Conservation (phyloP, 345 rosid genomes). For the Rhizophora mangle region DNA sequence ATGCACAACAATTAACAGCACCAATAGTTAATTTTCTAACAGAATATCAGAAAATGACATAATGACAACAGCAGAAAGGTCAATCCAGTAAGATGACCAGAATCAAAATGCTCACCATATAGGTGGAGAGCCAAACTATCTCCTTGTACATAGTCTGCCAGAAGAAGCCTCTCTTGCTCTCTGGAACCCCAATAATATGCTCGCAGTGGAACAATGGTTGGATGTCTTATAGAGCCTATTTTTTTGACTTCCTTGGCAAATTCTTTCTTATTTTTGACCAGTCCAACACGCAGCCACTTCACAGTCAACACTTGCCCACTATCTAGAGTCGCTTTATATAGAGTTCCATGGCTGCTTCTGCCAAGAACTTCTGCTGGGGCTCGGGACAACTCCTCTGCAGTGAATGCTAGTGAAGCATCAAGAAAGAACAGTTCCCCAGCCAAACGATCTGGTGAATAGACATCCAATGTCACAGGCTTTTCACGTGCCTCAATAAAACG, state of each 20-base stretch:
- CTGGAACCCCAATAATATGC: conserved; percentile 97
- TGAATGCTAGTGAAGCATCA: conserved; percentile 67
- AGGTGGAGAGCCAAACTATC: conserved; percentile 93
- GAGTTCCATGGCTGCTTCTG: conserved; percentile 94
- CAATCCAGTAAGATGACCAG: background rate
- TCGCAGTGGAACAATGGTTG: conserved; percentile 68
- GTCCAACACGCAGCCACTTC: conserved; percentile 94
- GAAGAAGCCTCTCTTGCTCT: conserved; percentile 91
- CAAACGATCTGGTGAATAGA: conserved; percentile 89
- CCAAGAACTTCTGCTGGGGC: conserved; percentile 99
- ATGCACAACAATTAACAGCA: background rate
- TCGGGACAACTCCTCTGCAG: conserved; percentile 85
- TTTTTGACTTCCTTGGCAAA: conserved; percentile 83
- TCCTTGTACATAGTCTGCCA: conserved; percentile 75
- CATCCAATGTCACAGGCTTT: conserved; percentile 70
- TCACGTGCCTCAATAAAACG: conserved; percentile 55
- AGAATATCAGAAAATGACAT: background rate
- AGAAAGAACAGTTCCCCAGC: conserved; percentile 87
- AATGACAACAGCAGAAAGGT: background rate
- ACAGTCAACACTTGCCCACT: conserved; percentile 79
- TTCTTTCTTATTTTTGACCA: conserved; percentile 86
- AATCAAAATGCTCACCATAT: conserved; percentile 56
- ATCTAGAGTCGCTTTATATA: conserved; percentile 85
- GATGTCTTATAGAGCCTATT: conserved; percentile 70
- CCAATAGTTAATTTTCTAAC: background rate